A percentile compares a stretch with the other conserved stretches of the same genome.
These are phyloP conservation scores for Rhynchospora pubera DNA, from an alignment of 176 grass and related monocot genomes.

Conservation along the genomic window DNA sequence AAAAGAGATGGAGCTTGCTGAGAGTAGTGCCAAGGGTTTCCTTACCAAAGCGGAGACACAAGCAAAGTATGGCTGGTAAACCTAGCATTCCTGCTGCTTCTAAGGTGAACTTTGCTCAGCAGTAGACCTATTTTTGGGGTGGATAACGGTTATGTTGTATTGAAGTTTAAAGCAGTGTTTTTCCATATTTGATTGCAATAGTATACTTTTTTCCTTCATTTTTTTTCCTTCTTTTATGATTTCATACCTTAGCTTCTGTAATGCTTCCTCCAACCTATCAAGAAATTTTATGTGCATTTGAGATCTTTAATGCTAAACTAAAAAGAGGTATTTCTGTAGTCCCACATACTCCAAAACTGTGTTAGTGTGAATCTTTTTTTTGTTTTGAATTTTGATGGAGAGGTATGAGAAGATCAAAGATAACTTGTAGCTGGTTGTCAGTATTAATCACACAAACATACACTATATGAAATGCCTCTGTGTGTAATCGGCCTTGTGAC, in stretches of 20 bases:
- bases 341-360: neutral
- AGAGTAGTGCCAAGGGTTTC: constrained; percentile 76
- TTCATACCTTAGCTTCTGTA: neutral
- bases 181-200: neutral
- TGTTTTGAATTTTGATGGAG: too few species aligned
- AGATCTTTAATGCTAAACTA: neutral
- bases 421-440: too few species aligned
- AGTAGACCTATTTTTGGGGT: constrained; percentile 1
- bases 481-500: too few species aligned
- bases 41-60: constrained; percentile 95
- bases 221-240: neutral
- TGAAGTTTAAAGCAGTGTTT: neutral
- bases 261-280: neutral
- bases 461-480: too few species aligned
- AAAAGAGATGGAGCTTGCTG: constrained; percentile 88
- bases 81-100: neutral
- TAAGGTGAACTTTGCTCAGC: neutral
- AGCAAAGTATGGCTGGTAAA: constrained; percentile 94
- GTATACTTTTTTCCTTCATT: neutral
- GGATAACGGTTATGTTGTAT: neutral
- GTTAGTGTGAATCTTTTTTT: neutral
- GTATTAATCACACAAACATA: too few species aligned
- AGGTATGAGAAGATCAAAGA: too few species aligned
- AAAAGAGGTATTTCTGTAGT: neutral
- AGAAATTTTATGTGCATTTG: neutral